Base-by-base conservation (phyloP, 1,284 basidiomycete genomes). In the Kalmanozyma brasiliensis region DNA sequence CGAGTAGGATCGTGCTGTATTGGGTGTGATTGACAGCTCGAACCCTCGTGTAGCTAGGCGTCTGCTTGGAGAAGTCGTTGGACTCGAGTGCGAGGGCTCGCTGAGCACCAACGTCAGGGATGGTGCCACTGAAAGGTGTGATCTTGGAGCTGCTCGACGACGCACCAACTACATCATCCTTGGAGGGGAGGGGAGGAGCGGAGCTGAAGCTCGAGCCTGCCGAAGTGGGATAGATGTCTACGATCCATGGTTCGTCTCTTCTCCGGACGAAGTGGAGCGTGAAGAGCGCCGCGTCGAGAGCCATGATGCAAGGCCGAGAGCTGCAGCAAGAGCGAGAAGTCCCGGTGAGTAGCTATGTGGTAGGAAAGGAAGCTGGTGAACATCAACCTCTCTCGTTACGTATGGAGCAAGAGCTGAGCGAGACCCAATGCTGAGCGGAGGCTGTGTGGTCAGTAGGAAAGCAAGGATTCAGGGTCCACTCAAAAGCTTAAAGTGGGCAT, bases 261-360 rank as follows among this genome's bases (percentile, higher is more conserved):
- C 68, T 42, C 23, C 68, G 40, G 2, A 72, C 58, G 23, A 74
- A 72, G 24, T 72, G 62, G 9, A 74, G 60, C 8, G 69, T 74
- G 53, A 72, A 74, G 22, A 74, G 61, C 3, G 65, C 62, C 20
- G 68, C 55, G 26, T 74, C 73, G 13, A 74, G 53, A 2, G 61
- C 51, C 73, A 74, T 74, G 4, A n/a, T n/a, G n/a, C n/a, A n/a
- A n/a, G n/a, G n/a, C n/a, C n/a, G n/a, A n/a, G n/a, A n/a, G n/a
- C n/a, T n/a, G n/a, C n/a, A n/a, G n/a, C n/a, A n/a, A n/a, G n/a
- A n/a, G n/a, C n/a, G n/a, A n/a, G n/a, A n/a, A n/a, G n/a, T n/a
- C n/a, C n/a, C n/a, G n/a, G n/a, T n/a, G n/a, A n/a, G n/a, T n/a
- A n/a, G n/a, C n/a, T n/a, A n/a, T n/a, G n/a, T n/a, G n/a, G n/a